Evolutionary conservation across 495 filamentous ascomycete species (phyloP).

Genomic region (Neurospora africana): DNA sequence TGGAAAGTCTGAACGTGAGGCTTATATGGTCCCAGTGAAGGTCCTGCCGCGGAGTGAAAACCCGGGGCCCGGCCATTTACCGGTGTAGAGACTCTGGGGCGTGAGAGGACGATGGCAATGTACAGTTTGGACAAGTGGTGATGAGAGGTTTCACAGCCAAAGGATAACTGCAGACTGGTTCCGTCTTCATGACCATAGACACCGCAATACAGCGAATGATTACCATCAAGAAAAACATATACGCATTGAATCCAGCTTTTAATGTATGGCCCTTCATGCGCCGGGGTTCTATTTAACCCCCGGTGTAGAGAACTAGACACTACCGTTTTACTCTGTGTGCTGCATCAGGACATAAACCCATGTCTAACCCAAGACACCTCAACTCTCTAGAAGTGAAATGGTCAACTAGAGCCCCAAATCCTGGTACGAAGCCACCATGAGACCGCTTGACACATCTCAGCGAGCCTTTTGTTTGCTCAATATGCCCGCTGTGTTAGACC

Average conservation of each 20-base stretch:
- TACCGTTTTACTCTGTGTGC: not conserved
- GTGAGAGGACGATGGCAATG: not conserved
- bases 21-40: too few relatives aligned
- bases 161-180: not conserved
- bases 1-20: not conserved
- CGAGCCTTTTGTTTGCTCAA: not conserved
- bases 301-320: not conserved
- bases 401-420: not conserved
- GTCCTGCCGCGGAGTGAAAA: too few relatives aligned
- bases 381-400: not conserved
- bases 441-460: not conserved
- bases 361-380: not conserved
- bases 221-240: not conserved
- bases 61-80: not conserved
- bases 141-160: not conserved
- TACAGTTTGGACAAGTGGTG: not conserved
- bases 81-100: not conserved
- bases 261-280: not conserved
- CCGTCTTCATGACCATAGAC: not conserved
- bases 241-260: not conserved
- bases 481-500: not conserved
- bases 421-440: not conserved
- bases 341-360: not conserved
- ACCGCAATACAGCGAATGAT: not conserved
- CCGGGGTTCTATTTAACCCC: not conserved